Conservation (phyloP, 2,329 filamentous ascomycete genomes). For the Cordyceps javanica region DNA sequence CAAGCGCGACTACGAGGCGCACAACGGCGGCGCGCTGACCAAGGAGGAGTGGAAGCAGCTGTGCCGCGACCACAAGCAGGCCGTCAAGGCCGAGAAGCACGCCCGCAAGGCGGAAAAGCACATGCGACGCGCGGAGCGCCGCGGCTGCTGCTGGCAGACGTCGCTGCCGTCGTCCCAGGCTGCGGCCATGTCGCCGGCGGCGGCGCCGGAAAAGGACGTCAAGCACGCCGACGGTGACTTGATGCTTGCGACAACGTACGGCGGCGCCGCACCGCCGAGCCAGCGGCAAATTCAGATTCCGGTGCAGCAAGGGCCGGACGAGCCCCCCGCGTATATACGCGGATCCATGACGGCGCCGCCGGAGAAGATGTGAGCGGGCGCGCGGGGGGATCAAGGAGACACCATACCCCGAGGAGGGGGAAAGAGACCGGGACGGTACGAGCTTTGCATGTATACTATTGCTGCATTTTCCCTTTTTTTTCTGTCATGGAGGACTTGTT, state of each 20-base stretch:
- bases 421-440: no score
- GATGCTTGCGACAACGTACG: no score
- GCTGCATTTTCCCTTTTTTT: not conserved
- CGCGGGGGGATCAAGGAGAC: no score
- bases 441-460: not conserved
- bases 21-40: not conserved
- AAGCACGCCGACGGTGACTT: not conserved
- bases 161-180: no score
- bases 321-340: slow-evolving; percentile 1
- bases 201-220: not conserved
- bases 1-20: not conserved
- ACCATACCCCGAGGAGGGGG: not conserved
- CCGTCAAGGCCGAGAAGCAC: slow-evolving; percentile 3
- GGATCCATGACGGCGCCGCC: not conserved
- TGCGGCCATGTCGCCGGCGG: not conserved
- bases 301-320: not conserved
- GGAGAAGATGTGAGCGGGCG: not conserved
- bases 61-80: slow-evolving; percentile 8
- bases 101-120: not conserved
- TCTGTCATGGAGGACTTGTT: not conserved
- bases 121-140: not conserved
- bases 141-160: not conserved
- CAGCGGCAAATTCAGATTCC: not conserved
- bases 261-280: not conserved
- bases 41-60: slow-evolving; percentile 8